Evolutionary conservation across 495 filamentous ascomycete genomes (phyloP).

Genomic region (Lindgomyces ingoldianus): DNA sequence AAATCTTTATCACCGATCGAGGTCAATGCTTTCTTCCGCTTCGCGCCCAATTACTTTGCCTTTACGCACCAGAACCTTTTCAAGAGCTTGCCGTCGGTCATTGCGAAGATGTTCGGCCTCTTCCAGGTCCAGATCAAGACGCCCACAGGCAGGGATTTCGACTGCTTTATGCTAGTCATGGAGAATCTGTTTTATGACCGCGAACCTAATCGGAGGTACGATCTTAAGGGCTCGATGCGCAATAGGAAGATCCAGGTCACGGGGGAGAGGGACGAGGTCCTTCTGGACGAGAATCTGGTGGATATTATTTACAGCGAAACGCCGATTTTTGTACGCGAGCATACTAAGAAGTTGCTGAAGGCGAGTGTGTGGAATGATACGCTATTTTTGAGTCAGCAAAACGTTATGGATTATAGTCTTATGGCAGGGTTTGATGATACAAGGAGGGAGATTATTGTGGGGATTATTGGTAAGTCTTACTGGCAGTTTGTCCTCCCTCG

Average conservation of each 20-base stretch:
- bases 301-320: slow-evolving; percentile 94
- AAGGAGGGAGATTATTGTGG: slow-evolving; percentile 86
- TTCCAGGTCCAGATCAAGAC: slow-evolving; percentile 98
- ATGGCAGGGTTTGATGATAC: slow-evolving; percentile 97
- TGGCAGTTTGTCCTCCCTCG: slow-evolving; percentile 8
- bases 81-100: slow-evolving; percentile 92
- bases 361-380: slow-evolving; percentile 94
- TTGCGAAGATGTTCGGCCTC: slow-evolving; percentile 99
- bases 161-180: slow-evolving; percentile 93
- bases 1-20: slow-evolving; percentile 88
- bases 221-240: slow-evolving; percentile 97
- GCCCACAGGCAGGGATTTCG: slow-evolving; percentile 87
- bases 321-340: slow-evolving; percentile 89
- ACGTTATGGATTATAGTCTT: slow-evolving; percentile 98
- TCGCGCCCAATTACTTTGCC: slow-evolving; percentile 94
- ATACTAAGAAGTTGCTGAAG: slow-evolving; percentile 84
- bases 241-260: slow-evolving; percentile 95
- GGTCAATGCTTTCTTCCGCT: slow-evolving; percentile 88
- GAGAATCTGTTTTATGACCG: slow-evolving; percentile 99
- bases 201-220: slow-evolving; percentile 78
- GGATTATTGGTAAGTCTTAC: slow-evolving; percentile 67
- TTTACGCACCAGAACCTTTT: slow-evolving; percentile 96
- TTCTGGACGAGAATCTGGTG: slow-evolving; percentile 98
- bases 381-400: slow-evolving; percentile 82
- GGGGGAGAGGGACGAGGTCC: slow-evolving; percentile 91